phyloP scores from a whole-genome alignment of 305 asterid species.

The Salvia sclarea region DNA sequence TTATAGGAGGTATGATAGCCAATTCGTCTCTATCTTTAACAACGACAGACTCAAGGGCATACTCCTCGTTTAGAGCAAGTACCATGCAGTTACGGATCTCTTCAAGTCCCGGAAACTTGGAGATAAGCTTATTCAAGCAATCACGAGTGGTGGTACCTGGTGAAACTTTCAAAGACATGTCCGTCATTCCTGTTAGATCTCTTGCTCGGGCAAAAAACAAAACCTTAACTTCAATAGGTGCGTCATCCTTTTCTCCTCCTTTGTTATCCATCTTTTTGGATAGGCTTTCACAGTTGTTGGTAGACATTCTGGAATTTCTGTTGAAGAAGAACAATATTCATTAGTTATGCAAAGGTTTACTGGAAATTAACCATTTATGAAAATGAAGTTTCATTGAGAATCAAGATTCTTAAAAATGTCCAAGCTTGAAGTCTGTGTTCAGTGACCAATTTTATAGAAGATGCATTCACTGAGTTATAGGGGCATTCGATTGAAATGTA shows the following conservation, averaged over 20 bases:
- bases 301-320: conserved; percentile 25
- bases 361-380: background rate
- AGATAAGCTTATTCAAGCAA: conserved; percentile 63
- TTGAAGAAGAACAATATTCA: conserved; percentile 12
- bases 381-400: too few species aligned
- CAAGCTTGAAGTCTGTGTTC: too few species aligned
- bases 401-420: too few species aligned
- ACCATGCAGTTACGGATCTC: conserved; percentile 82
- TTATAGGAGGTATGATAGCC: conserved; percentile 93
- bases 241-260: conserved; percentile 34
- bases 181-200: conserved; percentile 66
- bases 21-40: conserved; percentile 76
- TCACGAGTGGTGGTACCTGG: conserved; percentile 63
- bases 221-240: conserved; percentile 57
- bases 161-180: conserved; percentile 60
- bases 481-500: too few species aligned
- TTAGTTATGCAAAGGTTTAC: background rate
- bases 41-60: conserved; percentile 53
- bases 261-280: conserved; percentile 32
- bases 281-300: conserved; percentile 12
- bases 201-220: conserved; percentile 83
- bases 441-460: background rate
- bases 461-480: too few species aligned
- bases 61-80: conserved; percentile 80
- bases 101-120: conserved; percentile 64